phyloP scores from a whole-genome alignment of 345 rosid species.

The Rubroshorea leprosula region DNA sequence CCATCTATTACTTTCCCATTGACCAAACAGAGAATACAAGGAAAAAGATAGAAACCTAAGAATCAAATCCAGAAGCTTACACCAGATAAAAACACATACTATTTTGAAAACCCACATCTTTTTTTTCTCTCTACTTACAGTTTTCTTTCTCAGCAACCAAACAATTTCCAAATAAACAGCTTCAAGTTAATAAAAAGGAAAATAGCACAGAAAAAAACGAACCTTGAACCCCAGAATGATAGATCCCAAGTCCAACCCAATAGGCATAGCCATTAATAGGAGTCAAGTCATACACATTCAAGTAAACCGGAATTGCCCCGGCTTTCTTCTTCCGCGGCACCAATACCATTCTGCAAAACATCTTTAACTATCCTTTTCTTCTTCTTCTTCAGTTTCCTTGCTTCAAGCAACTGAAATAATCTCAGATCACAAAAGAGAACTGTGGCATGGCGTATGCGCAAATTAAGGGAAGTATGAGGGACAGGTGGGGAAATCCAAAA shows the following conservation, averaged over 20 bases:
- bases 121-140: neutral
- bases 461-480: neutral
- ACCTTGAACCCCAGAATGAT: slow-evolving; percentile 99
- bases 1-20: neutral
- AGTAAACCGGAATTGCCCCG: slow-evolving; percentile 75
- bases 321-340: slow-evolving; percentile 50
- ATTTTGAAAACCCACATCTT: neutral
- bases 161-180: neutral
- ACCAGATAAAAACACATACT: too few species aligned
- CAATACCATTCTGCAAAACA: slow-evolving; percentile 55
- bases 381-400: neutral
- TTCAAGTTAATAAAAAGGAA: slow-evolving; percentile 5
- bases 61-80: neutral
- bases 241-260: slow-evolving; percentile 93
- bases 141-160: slow-evolving; percentile 8
- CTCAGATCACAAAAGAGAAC: neutral
- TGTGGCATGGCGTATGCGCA: slow-evolving; percentile 10
- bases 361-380: slow-evolving; percentile 30
- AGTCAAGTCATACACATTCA: slow-evolving; percentile 93
- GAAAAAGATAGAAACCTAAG: neutral
- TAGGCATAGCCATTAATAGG: slow-evolving; percentile 92
- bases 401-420: slow-evolving; percentile 13
- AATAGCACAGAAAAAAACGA: neutral
- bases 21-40: slow-evolving; percentile 2
- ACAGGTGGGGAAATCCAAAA: neutral